These are phyloP conservation scores for Pichia nanzhaoensis DNA, from an alignment of 805 yeast species.

Conservation along the genomic window DNA sequence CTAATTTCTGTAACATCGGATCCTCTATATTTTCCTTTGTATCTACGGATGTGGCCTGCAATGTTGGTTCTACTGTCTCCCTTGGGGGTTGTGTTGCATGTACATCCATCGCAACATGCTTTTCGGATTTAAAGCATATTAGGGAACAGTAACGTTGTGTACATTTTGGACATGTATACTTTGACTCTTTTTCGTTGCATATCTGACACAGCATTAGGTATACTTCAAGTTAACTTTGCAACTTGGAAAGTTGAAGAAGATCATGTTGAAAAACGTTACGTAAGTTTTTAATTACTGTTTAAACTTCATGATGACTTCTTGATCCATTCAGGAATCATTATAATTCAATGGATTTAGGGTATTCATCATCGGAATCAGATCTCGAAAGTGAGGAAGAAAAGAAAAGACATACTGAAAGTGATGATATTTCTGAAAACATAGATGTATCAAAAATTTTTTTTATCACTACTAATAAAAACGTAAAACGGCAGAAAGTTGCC, in stretches of 20 bases:
- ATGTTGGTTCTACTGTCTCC: no score
- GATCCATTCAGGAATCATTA: background rate
- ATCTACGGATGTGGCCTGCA: no score
- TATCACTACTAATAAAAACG: background rate
- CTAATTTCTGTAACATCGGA: constrained; percentile 25
- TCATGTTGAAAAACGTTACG: no score
- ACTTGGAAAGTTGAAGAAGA: no score
- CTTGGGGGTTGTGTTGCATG: background rate
- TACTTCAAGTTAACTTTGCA: no score
- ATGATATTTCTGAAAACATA: background rate
- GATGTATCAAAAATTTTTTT: background rate
- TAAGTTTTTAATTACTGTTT: background rate
- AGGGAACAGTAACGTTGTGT: constrained; percentile 49
- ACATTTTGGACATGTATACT: constrained; percentile 46
- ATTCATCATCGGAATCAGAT: constrained; percentile 12
- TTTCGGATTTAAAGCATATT: constrained; percentile 47
- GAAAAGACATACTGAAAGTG: background rate
- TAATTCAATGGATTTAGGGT: constrained; percentile 7
- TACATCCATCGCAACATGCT: constrained; percentile 28
- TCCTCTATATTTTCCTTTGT: constrained; percentile 13
- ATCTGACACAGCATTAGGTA: constrained; percentile 22
- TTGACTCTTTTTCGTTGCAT: constrained; percentile 27
- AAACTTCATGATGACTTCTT: no score
- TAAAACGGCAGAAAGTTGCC: background rate
- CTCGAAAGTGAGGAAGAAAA: constrained; percentile 1